Evolutionary conservation across 192 early-diverging fungal genomes (phyloP).

Genomic region (Entomortierella chlamydospora): DNA sequence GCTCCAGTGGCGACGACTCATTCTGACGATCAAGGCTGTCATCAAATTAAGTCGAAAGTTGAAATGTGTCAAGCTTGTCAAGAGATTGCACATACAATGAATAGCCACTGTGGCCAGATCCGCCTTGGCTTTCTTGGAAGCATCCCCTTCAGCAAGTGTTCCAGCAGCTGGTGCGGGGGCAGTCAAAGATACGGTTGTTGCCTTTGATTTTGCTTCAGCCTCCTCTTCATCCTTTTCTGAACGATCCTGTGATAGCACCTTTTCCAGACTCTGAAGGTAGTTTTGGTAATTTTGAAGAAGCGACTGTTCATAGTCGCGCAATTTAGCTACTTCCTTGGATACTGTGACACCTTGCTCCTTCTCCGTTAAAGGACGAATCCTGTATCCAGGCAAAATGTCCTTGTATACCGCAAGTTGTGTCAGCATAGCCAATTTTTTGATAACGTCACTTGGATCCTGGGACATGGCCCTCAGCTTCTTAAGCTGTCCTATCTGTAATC

Average conservation of each 20-base stretch:
- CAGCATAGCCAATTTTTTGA: slow-evolving; percentile 82
- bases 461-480: slow-evolving; percentile 76
- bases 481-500: slow-evolving; percentile 70
- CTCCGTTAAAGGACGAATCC: slow-evolving; percentile 89
- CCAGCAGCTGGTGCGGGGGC: slow-evolving; percentile 23
- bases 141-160: slow-evolving; percentile 20
- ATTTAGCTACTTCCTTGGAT: slow-evolving; percentile 90
- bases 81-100: slow-evolving; percentile 85
- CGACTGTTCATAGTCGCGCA: slow-evolving; percentile 87
- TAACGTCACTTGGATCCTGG: slow-evolving; percentile 68
- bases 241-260: slow-evolving; percentile 37
- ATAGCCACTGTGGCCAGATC: slow-evolving; percentile 71
- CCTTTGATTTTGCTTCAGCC: neutral
- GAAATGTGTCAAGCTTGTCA: slow-evolving; percentile 90
- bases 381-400: slow-evolving; percentile 96
- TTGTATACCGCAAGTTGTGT: slow-evolving; percentile 94
- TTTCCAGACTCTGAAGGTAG: slow-evolving; percentile 84
- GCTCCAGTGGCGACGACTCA: slow-evolving; percentile 64
- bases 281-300: slow-evolving; percentile 86
- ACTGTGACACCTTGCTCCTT: slow-evolving; percentile 82
- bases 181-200: slow-evolving; percentile 26
- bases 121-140: slow-evolving; percentile 31
- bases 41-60: slow-evolving; percentile 95
- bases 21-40: slow-evolving; percentile 82
- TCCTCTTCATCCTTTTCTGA: slow-evolving; percentile 46